Base-by-base conservation (phyloP, 208 protist species). In the Leishmania amazonensis region DNA sequence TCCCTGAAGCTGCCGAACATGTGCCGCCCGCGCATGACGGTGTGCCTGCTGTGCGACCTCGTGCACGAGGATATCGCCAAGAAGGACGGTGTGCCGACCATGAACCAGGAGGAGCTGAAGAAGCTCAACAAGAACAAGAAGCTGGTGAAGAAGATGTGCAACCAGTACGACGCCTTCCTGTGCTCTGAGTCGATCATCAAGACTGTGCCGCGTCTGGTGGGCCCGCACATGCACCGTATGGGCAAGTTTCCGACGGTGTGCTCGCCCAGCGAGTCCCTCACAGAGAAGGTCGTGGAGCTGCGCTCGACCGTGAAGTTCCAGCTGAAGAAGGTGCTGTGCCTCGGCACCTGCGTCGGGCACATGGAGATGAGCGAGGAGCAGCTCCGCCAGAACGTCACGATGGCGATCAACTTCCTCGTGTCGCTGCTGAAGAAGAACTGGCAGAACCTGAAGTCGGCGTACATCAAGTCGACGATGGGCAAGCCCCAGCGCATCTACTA, bases 71-170 rank as follows among this genome's bases (percentile, higher is more conserved):
- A 99, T 81, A 81, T 98, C 75, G 98, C 98, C 89, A 96, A 98
- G 86, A 97, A 96, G 81, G 81, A 88, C 19, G 92, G 96, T 87
- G 77, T 98, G 54, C 94, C 94, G 75, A 96, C 99, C 78, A 98
- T 99, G 94, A 97, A 90, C 88, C 93, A 99, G 80, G 99, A 99
- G 79, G 98, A 99, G 77, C 94, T 99, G 45, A 99, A 99, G 94
- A 99, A 99, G 91, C 92, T 99, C 76, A 99, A 99, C 95, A 99
- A 99, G 96, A 99, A 99, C 94, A 99, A 99, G 95, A 99, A 99
- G 98, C 88, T 98, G 24, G 96, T 99, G 85, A 99, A 99, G 97
- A 99, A 99, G 92, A 96, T 99, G 92, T 99, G 98, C 89, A 94
- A 98, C 89, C 93, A 98, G 89, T 99, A 99, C 96, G 96, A 99